A percentile compares a stretch with the other conserved stretches of the same genome.
Conservation (phyloP, 805 yeast genomes). For the Candida silvicultrix region DNA sequence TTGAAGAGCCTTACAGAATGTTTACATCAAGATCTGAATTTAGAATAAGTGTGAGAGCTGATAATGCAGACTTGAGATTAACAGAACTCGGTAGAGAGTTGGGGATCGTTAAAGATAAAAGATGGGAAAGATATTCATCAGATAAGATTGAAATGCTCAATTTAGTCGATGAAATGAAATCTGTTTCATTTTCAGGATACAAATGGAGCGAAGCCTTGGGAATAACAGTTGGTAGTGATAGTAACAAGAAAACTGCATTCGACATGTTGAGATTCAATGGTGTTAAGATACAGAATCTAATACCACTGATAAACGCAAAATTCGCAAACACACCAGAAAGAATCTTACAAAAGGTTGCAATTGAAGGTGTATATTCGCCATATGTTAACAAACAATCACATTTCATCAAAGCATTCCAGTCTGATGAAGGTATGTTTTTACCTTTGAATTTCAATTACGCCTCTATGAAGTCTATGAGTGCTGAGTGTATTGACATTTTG, state of each 20-base stretch:
- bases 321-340: conserved; percentile 33
- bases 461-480: conserved; percentile 55
- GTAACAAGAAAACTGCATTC: conserved; percentile 56
- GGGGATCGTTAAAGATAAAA: conserved; percentile 59
- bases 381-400: conserved; percentile 68
- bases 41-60: conserved; percentile 83
- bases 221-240: conserved; percentile 45
- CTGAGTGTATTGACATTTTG: conserved; percentile 64
- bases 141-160: conserved; percentile 41
- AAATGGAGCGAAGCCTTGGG: conserved; percentile 56
- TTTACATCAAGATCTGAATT: conserved; percentile 95
- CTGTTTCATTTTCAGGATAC: conserved; percentile 42
- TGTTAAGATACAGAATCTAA: conserved; percentile 12
- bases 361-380: conserved; percentile 81
- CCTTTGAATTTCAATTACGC: conserved; percentile 65
- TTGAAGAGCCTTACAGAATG: conserved; percentile 96
- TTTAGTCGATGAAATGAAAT: conserved; percentile 39
- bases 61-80: conserved; percentile 85
- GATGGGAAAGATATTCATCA: conserved; percentile 42
- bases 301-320: conserved; percentile 11
- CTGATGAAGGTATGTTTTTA: conserved; percentile 72
- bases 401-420: conserved; percentile 68
- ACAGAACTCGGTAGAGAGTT: conserved; percentile 58
- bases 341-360: conserved; percentile 53
- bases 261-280: conserved; percentile 59